phyloP scores from a whole-genome alignment of 768 basidiomycete genomes.

The Dacryopinax spathularia region DNA sequence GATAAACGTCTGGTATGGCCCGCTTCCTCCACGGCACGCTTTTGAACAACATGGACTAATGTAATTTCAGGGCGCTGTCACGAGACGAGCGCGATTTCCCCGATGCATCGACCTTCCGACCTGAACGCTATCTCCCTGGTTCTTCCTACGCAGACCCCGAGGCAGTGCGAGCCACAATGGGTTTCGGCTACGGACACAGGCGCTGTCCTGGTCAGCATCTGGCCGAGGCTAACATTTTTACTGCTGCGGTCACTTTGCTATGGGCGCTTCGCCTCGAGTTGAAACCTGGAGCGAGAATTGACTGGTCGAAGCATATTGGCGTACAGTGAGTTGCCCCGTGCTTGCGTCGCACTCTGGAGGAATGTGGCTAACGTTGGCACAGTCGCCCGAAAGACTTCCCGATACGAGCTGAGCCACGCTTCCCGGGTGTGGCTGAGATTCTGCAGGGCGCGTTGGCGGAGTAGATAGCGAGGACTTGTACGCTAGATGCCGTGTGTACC shows the following conservation, averaged over 20 bases:
- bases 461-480: too few species aligned
- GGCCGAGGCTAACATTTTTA: background rate
- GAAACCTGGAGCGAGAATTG: background rate
- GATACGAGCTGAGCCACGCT: background rate
- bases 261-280: background rate
- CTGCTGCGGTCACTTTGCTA: background rate
- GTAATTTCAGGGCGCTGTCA: background rate
- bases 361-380: background rate
- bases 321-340: background rate
- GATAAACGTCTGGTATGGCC: conserved; percentile 22
- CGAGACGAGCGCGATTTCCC: background rate
- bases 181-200: background rate
- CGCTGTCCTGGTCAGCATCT: background rate
- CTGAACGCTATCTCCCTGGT: background rate
- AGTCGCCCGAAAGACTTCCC: background rate
- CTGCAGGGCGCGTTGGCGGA: background rate
- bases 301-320: background rate
- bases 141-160: background rate
- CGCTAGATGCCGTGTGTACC: too few species aligned
- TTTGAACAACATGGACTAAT: background rate
- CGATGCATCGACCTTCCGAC: background rate
- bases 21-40: conserved; percentile 13
- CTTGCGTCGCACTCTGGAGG: background rate
- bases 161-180: background rate
- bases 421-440: background rate